Evolutionary conservation across 2,329 filamentous ascomycete species (phyloP), one percentile per base, ranked within the genome.

Genomic region (Myrmaecium sp.): DNA sequence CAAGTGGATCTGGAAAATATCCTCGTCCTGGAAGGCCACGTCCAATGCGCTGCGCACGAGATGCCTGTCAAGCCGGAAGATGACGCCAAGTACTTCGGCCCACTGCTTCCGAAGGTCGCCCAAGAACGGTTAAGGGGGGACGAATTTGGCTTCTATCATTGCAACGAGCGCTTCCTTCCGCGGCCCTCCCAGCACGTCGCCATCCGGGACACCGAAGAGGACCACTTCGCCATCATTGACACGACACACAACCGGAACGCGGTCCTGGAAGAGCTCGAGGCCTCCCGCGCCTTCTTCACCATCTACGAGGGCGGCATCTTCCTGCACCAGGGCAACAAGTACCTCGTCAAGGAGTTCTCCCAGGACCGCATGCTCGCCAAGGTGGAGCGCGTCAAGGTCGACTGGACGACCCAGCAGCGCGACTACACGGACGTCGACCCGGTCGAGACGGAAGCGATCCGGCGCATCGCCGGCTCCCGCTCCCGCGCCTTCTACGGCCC

Each of bases 291-390:
- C 1, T 86, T 82, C 38, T 95, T 93, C 52, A 93, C 83, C 2
- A 68, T 98, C 32, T 98, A 98, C 50, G 86, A 95, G 48, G 89
- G 89, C 8, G 89, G 82, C 23, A 94, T 98, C 34, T 98, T 92
- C 55, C 62, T 98, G 4, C 89, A 98, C 42, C 89, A 98, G 54
- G 89, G 89, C n/a, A 72, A 73, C 35, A 86, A 76, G 2, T 98
- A 93, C 44, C 65, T 95, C 3, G 80, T 98, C 27, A 78, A 82
- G 39, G 83, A 95, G 40, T 84, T 95, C 43, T 69, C 69, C 34
- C 75, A 79, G 1, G 80, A 89, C 17, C 66, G 66, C 33, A 74
- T 74, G 43, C 74, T 94, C 38, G 89, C 89, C 4, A 78, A 78
- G 37, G 89, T 98, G 4, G 76, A 89, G 50, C 69, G 70, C 32